Base-by-base conservation (phyloP, 768 basidiomycete genomes). In the Rossbeevera mucosa region DNA sequence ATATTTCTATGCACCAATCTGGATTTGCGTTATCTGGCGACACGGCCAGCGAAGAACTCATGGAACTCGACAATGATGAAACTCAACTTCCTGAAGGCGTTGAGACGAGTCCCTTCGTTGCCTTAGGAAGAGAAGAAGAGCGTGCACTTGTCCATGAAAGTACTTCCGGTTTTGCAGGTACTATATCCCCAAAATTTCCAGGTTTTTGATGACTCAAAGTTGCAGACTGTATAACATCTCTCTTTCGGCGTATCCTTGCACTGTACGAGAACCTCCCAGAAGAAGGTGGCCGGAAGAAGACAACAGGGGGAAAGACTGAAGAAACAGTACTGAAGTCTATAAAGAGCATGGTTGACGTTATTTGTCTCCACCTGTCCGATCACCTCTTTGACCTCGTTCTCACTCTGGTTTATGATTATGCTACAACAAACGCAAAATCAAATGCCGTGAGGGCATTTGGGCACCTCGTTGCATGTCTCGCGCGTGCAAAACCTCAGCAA, bases 261-360 rank as follows among this genome's bases (percentile, higher is more conserved):
- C 71, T 97, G 18, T 94, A 88, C 63, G 91, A 94, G 72, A 94
- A 95, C 64, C 74, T 98, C 5, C 94, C 94, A 0, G 95, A 98
- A 66, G 94, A 95, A 70, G 93, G 91, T 11, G 95, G 95, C 5
- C 83, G 82, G 72, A 82, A 79, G 70, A 89, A 89, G 56, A 86
- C 79, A 30, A 91, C 91, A 2, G 90, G 90, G 21, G 90, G 90
- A n/a, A 89, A 88, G 66, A 58, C 80, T 76, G 71, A 89, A 86
- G 74, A 92, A 59, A 75, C 69, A 33, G 84, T 90, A 22, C 76
- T 91, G 49, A 89, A 85, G 64, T 80, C 88, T 18, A 79, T 91
- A 67, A 88, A 88, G 72, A 77, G 81, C 64, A 87, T 88, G 74
- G 71, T 87, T 59, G 91, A 94, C 62, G 79, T 88, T 50, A 78